A percentile compares a stretch with the other conserved stretches of the same genome.
phyloP scores from a whole-genome alignment of 192 early-diverging fungal species.

The Backusella tarrabulga region DNA sequence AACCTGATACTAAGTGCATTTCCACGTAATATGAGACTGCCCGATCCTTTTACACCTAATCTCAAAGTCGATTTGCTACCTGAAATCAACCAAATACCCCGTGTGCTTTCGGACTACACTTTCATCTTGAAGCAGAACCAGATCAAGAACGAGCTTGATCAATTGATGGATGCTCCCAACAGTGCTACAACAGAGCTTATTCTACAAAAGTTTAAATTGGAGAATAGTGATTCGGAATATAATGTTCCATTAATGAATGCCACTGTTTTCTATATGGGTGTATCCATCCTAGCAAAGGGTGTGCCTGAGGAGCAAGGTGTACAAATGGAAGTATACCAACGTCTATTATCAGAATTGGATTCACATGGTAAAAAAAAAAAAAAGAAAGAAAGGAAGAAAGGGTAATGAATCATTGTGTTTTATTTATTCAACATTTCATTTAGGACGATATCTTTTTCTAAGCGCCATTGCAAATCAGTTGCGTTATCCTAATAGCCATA shows the following conservation, averaged over 20 bases:
- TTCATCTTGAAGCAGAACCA: conserved; percentile 51
- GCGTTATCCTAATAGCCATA: conserved; percentile 95
- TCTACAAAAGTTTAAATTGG: background rate
- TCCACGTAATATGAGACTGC: conserved; percentile 94
- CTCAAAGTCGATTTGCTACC: conserved; percentile 89
- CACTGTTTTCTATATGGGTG: conserved; percentile 86
- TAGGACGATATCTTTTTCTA: conserved; percentile 74
- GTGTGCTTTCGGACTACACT: conserved; percentile 83
- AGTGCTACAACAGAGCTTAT: background rate
- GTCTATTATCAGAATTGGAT: conserved; percentile 73
- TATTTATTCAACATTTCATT: background rate
- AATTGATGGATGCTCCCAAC: background rate
- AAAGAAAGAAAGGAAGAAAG: background rate
- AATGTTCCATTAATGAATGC: conserved; percentile 82
- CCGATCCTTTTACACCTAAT: conserved; percentile 95
- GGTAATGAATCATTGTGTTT: background rate
- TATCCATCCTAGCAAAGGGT: conserved; percentile 67
- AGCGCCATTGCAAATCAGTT: conserved; percentile 95
- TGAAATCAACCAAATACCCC: conserved; percentile 83
- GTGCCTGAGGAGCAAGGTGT: conserved; percentile 56
- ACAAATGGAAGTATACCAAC: conserved; percentile 82
- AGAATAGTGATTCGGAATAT: conserved; percentile 51
- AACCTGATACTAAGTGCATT: conserved; percentile 96
- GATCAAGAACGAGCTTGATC: conserved; percentile 48
- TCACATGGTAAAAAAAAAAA: conserved; percentile 55